Evolutionary conservation across 1,284 basidiomycete species (phyloP).

Genomic region (Coriolopsis trogii): DNA sequence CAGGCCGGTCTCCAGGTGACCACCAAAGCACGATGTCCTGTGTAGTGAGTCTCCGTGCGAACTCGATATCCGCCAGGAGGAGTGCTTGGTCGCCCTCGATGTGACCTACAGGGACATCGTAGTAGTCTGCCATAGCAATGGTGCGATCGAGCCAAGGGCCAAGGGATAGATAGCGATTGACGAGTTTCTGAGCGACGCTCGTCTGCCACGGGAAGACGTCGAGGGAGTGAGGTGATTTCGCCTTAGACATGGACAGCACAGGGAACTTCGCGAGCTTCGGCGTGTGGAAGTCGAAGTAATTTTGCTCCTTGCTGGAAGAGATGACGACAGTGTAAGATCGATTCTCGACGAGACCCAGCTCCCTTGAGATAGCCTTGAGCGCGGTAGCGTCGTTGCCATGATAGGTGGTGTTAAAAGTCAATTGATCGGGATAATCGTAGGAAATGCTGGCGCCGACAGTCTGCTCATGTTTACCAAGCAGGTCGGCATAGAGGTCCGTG

Average conservation of each 20-base stretch:
- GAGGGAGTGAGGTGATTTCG: slow-evolving; percentile 72
- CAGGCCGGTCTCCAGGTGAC: slow-evolving; percentile 89
- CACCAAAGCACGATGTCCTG: slow-evolving; percentile 98
- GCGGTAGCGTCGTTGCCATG: slow-evolving; percentile 83
- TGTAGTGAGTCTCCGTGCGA: slow-evolving; percentile 83
- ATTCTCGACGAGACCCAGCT: slow-evolving; percentile 76
- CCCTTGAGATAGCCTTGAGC: slow-evolving; percentile 87
- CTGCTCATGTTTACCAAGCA: slow-evolving; percentile 51
- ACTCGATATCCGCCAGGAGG: slow-evolving; percentile 88
- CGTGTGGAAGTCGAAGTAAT: slow-evolving; percentile 81
- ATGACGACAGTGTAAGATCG: slow-evolving; percentile 78
- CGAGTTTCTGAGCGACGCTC: slow-evolving; percentile 77
- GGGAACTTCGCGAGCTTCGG: slow-evolving; percentile 86
- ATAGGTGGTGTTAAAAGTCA: slow-evolving; percentile 78
- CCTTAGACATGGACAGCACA: slow-evolving; percentile 82
- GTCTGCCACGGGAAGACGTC: slow-evolving; percentile 82
- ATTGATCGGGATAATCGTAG: slow-evolving; percentile 71
- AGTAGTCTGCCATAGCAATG: slow-evolving; percentile 85
- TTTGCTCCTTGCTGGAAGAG: slow-evolving; percentile 84
- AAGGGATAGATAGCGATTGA: slow-evolving; percentile 81
- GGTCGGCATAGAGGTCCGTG: slow-evolving; percentile 70
- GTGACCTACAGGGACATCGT: slow-evolving; percentile 92
- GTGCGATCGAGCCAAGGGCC: slow-evolving; percentile 85
- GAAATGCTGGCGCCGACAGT: slow-evolving; percentile 47
- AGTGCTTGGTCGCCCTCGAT: slow-evolving; percentile 90